Percentiles rank a stretch among this genome's conserved stretches.
phyloP scores from a whole-genome alignment of 139 green algal species.

The Yamagishiella unicocca region DNA sequence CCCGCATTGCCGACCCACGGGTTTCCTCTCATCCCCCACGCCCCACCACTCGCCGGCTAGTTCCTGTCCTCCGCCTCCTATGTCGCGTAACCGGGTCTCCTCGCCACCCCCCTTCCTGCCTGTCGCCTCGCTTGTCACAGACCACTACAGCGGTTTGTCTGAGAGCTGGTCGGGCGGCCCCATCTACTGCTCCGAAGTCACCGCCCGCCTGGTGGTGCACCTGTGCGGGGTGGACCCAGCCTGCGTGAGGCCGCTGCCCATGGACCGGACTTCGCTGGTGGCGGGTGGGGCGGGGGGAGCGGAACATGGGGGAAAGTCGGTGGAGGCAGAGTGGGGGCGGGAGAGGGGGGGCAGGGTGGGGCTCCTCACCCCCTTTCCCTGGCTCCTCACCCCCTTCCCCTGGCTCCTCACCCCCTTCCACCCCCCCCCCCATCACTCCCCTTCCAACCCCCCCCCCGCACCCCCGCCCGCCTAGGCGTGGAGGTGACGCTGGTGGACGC shows the following conservation, averaged over 20 bases:
- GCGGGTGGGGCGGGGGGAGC: slow-evolving; percentile 57
- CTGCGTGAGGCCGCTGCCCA: slow-evolving; percentile 61
- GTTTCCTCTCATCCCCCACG: no score
- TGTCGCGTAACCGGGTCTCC: background rate
- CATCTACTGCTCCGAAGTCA: slow-evolving; percentile 88
- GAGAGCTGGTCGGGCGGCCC: slow-evolving; percentile 76
- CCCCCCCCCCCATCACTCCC: no score
- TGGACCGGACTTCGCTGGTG: slow-evolving; percentile 63
- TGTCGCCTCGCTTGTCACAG: slow-evolving; percentile 51
- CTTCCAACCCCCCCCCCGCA: no score
- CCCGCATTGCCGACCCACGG: no score
- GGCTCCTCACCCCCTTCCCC: no score
- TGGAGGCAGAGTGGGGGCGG: background rate
- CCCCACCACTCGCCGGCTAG: no score
- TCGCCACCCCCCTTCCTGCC: background rate
- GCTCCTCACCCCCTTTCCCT: no score
- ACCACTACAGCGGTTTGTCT: slow-evolving; percentile 87
- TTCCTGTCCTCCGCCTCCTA: no score
- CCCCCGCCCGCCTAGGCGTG: no score
- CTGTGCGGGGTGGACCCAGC: slow-evolving; percentile 63
- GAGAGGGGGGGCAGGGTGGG: background rate
- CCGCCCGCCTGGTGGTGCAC: slow-evolving; percentile 68
- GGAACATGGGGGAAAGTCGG: background rate
- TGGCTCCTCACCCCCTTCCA: no score
- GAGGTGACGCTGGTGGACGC: slow-evolving; percentile 83